phyloP scores from a whole-genome alignment of 306 rosid species.

The Dryas drummondii region DNA sequence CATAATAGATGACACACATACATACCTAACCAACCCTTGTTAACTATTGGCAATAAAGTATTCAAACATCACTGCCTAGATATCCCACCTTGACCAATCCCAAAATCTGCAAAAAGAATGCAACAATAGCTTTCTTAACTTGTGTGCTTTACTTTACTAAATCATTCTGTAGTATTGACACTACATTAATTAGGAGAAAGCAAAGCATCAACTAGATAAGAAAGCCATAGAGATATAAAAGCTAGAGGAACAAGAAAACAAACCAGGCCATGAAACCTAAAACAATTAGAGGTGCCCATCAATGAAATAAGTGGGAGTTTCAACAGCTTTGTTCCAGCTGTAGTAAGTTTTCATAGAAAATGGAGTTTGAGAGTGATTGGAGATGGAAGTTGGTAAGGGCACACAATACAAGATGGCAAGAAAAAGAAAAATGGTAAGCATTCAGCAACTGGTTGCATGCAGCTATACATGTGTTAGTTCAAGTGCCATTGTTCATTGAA shows the following conservation, averaged over 20 bases:
- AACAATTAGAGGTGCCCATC: background rate
- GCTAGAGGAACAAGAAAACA: background rate
- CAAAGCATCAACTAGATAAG: no score
- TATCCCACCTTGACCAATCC: no score
- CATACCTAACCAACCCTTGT: no score
- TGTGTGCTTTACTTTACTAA: no score
- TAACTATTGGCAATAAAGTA: no score
- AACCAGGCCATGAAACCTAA: background rate
- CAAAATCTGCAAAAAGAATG: no score
- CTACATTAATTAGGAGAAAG: no score
- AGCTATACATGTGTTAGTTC: conserved; percentile 11
- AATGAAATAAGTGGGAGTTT: background rate
- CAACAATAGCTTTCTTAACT: no score
- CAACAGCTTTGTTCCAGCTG: background rate
- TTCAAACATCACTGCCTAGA: no score
- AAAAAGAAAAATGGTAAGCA: background rate
- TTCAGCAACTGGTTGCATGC: background rate
- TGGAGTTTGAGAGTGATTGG: conserved; percentile 6
- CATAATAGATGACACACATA: no score
- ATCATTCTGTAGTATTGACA: no score
- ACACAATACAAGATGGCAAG: conserved; percentile 27
- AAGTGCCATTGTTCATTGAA: conserved; percentile 7
- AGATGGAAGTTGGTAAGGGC: conserved; percentile 31
- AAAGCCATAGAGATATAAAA: no score
- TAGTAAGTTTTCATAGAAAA: background rate